Conservation (phyloP, 202 grass and related monocot species). For the Panicum hallii region DNA sequence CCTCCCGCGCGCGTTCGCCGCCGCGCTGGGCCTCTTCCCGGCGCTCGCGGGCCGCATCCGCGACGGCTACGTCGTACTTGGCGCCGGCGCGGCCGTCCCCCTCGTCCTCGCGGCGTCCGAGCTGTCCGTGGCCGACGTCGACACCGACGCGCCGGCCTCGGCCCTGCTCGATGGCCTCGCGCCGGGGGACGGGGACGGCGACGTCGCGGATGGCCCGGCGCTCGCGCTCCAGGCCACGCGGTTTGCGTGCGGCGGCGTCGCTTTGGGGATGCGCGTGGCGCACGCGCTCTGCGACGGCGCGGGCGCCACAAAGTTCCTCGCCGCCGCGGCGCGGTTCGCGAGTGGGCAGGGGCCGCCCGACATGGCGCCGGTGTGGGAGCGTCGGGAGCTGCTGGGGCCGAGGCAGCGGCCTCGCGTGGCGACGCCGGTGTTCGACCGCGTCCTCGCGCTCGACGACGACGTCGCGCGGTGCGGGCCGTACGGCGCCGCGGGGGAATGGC, state of each 20-base stretch:
- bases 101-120: conserved; percentile 52
- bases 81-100: not conserved
- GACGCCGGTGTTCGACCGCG: conserved; percentile 43
- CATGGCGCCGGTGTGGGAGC: conserved; percentile 55
- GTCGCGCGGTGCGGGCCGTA: conserved; percentile 49
- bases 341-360: not conserved
- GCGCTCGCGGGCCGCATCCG: conserved; percentile 49
- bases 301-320: conserved; percentile 67
- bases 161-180: conserved; percentile 52
- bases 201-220: not conserved
- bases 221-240: conserved; percentile 65
- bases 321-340: conserved; percentile 51
- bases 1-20: conserved; percentile 50
- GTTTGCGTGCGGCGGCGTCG: conserved; percentile 74
- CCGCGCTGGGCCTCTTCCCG: conserved; percentile 57
- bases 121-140: conserved; percentile 38
- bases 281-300: conserved; percentile 81
- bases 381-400: conserved; percentile 56
- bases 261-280: conserved; percentile 72
- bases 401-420: conserved; percentile 45
- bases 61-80: conserved; percentile 11
- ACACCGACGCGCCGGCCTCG: conserved; percentile 44
- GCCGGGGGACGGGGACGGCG: conserved; percentile 25
- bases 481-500: not conserved
- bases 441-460: conserved; percentile 48